phyloP scores from a whole-genome alignment of 2,329 filamentous ascomycete species.

The Hypocreales sp. region DNA sequence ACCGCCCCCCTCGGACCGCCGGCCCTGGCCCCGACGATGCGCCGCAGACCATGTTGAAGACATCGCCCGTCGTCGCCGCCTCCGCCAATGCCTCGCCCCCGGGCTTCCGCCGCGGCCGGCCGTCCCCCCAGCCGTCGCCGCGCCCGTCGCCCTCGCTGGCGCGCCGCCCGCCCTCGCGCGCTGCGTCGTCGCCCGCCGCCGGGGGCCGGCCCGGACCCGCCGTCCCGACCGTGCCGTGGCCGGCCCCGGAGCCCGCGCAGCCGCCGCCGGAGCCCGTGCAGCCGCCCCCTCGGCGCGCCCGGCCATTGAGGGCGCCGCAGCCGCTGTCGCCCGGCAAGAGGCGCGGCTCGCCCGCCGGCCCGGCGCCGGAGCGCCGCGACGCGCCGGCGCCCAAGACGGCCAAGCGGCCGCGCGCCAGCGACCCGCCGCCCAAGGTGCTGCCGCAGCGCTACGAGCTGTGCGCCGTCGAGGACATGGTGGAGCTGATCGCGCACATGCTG shows the following conservation, averaged over 20 bases:
- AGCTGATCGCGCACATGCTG: slow-evolving; percentile 88
- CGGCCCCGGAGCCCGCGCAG: too few species aligned
- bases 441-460: slow-evolving; percentile 70
- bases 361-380: too few species aligned
- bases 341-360: slow-evolving; percentile 13
- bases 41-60: slow-evolving; percentile 42
- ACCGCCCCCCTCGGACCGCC: too few species aligned
- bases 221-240: too few species aligned
- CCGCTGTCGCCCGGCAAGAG: slow-evolving; percentile 17
- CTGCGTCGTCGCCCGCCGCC: slow-evolving; percentile 5
- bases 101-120: slow-evolving; percentile 21
- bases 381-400: slow-evolving; percentile 19
- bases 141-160: slow-evolving; percentile 11
- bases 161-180: slow-evolving; percentile 12
- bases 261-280: background rate
- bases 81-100: slow-evolving; percentile 37
- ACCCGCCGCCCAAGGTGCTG: slow-evolving; percentile 38
- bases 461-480: slow-evolving; percentile 70
- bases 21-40: slow-evolving; percentile 30
- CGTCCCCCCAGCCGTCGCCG: slow-evolving; percentile 10
- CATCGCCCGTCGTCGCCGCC: slow-evolving; percentile 34
- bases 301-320: slow-evolving; percentile 1
- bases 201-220: too few species aligned
- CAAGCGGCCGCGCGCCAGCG: slow-evolving; percentile 38
- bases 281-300: background rate